These are phyloP conservation scores for Dicorynia guianensis DNA, from an alignment of 306 rosid species.

Conservation along the genomic window DNA sequence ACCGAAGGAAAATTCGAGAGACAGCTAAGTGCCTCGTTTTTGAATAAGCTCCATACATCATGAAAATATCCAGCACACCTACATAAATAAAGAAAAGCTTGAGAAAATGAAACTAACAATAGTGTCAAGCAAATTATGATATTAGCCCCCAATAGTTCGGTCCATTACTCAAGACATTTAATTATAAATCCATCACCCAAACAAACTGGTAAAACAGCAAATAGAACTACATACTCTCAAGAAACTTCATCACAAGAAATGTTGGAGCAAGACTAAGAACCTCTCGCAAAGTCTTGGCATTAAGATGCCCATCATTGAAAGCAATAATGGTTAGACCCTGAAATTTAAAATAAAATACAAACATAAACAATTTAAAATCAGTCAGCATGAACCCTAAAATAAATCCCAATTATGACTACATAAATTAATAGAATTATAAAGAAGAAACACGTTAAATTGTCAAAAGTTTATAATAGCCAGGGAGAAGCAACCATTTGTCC, in stretches of 20 bases:
- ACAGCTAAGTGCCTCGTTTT: constrained; percentile 77
- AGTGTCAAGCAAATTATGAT: constrained; percentile 6
- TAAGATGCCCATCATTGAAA: constrained; percentile 66
- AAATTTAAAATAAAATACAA: constrained; percentile 28
- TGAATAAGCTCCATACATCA: constrained; percentile 98
- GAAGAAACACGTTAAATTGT: neutral
- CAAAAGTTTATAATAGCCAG: neutral
- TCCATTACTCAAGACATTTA: neutral
- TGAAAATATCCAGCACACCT: constrained; percentile 90
- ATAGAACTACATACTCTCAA: constrained; percentile 73
- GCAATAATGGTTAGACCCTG: constrained; percentile 90
- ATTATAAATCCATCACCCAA: neutral
- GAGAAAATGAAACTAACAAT: neutral
- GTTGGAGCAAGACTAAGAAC: constrained; percentile 96
- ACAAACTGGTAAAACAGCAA: neutral
- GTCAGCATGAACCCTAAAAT: constrained; percentile 6
- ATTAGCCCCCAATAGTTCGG: neutral
- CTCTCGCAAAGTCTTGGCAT: constrained; percentile 78
- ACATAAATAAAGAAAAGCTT: constrained; percentile 33
- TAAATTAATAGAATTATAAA: neutral
- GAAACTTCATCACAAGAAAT: constrained; percentile 82
- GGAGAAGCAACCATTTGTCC: constrained; percentile 22
- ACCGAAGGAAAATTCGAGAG: constrained; percentile 85
- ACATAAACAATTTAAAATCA: neutral
- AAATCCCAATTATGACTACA: constrained; percentile 2